phyloP scores from a whole-genome alignment of 2,329 filamentous ascomycete genomes.

The Sarocladium strictum region DNA sequence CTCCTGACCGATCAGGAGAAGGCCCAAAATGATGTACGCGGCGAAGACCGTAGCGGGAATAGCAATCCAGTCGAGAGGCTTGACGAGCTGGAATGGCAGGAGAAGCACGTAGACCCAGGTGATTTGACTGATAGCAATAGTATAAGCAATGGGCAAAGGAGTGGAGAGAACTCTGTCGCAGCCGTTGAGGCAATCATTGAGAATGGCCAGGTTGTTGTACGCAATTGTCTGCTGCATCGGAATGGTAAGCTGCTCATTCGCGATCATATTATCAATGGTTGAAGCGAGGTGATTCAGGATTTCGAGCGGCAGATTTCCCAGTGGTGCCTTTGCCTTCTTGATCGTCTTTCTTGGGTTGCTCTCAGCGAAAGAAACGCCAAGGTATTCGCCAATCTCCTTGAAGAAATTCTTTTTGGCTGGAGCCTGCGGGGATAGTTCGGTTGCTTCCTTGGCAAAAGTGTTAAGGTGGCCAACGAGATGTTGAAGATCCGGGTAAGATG shows the following conservation, averaged over 20 bases:
- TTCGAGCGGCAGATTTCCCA: constrained; percentile 80
- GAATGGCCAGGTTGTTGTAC: constrained; percentile 52
- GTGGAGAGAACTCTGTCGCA: constrained; percentile 77
- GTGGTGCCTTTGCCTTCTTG: constrained; percentile 64
- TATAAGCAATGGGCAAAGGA: constrained; percentile 75
- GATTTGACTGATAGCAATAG: constrained; percentile 79
- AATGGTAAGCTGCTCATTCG: constrained; percentile 47
- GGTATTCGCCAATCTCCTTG: constrained; percentile 63
- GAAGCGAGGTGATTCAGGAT: constrained; percentile 67
- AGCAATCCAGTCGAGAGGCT: constrained; percentile 61
- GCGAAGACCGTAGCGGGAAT: constrained; percentile 69
- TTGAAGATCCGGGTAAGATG: constrained; percentile 67
- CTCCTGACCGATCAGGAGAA: constrained; percentile 68
- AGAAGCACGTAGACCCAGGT: constrained; percentile 79
- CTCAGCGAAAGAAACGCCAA: constrained; percentile 70
- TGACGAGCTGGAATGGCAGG: constrained; percentile 73
- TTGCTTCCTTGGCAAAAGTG: constrained; percentile 61
- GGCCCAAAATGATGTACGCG: constrained; percentile 77
- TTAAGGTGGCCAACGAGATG: constrained; percentile 66
- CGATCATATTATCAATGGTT: constrained; percentile 57
- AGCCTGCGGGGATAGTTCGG: constrained; percentile 28
- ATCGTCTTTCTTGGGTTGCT: constrained; percentile 74
- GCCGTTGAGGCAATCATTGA: constrained; percentile 68
- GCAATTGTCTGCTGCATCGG: constrained; percentile 55
- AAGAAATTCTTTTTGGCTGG: constrained; percentile 43